Conservation (phyloP, 2,329 filamentous ascomycete species). For the Penicillium sp. region DNA sequence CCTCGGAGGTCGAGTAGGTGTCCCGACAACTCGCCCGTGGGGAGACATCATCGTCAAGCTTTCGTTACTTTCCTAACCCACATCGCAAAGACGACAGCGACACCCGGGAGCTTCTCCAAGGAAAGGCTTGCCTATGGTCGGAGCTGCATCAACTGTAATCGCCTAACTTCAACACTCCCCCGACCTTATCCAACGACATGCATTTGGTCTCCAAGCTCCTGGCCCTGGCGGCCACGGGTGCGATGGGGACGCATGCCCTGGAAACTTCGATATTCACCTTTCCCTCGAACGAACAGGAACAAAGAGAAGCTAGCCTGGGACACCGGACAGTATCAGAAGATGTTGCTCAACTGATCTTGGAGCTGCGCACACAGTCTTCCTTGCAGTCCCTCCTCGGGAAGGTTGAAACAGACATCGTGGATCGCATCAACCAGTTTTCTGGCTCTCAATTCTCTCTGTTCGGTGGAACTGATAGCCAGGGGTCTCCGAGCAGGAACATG, state of each 20-base stretch:
- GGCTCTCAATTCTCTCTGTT: constrained; percentile 61
- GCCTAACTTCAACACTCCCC: background rate
- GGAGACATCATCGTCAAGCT: background rate
- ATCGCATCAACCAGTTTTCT: constrained; percentile 66
- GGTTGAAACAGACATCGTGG: constrained; percentile 58
- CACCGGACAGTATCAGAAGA: constrained; percentile 35
- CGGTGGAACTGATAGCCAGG: constrained; percentile 33
- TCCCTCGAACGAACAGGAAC: constrained; percentile 22
- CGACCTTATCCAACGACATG: constrained; percentile 32
- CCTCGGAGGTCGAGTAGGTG: background rate
- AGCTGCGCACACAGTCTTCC: constrained; percentile 57
- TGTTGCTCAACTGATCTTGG: constrained; percentile 46
- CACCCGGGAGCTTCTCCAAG: background rate
- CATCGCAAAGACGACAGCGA: background rate
- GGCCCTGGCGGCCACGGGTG: constrained; percentile 34
- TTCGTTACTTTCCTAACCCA: background rate
- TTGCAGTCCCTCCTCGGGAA: constrained; percentile 51
- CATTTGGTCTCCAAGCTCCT: constrained; percentile 36
- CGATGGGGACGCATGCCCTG: constrained; percentile 36
- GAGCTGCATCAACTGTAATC: background rate
- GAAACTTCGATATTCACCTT: constrained; percentile 45
- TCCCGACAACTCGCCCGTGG: constrained; percentile 1
- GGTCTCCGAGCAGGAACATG: constrained; percentile 38
- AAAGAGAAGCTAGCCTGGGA: background rate
- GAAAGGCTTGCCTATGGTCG: background rate